Percentiles rank a stretch among this genome's conserved stretches.
These are phyloP conservation scores for Elongisporangium undulatum DNA, from an alignment of 352 stramenopile genomes.

Conservation along the genomic window DNA sequence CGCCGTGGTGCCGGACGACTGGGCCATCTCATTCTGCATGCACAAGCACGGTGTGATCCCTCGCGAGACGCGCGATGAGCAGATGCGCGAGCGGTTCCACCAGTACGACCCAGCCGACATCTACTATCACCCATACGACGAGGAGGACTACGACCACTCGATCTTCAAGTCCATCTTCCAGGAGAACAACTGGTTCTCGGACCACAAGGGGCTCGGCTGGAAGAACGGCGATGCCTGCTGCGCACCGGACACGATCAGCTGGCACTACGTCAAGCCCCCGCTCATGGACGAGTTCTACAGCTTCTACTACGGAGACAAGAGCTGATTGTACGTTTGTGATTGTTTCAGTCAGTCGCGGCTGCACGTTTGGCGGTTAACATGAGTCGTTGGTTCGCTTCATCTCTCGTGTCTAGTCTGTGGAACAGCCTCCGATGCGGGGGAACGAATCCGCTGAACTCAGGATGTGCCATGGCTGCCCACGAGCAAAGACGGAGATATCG, in stretches of 20 bases:
- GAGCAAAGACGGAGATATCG: no score
- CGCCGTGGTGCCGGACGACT: conserved; percentile 76
- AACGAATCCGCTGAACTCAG: no score
- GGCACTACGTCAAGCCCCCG: conserved; percentile 84
- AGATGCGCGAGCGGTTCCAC: conserved; percentile 77
- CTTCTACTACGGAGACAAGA: conserved; percentile 57
- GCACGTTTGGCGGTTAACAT: no score
- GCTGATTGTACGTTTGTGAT: no score
- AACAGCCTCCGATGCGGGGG: no score
- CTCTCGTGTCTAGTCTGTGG: no score
- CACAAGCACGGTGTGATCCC: conserved; percentile 58
- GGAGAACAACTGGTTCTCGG: conserved; percentile 88
- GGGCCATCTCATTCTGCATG: conserved; percentile 88
- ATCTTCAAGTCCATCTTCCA: conserved; percentile 77
- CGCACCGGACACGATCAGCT: conserved; percentile 72
- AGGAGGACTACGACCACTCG: conserved; percentile 63
- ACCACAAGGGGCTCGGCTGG: conserved; percentile 78
- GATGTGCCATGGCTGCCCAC: no score
- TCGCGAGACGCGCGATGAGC: conserved; percentile 62
- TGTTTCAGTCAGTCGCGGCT: no score
- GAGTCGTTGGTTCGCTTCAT: no score
- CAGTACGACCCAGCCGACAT: conserved; percentile 78
- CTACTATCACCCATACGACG: conserved; percentile 63
- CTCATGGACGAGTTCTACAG: conserved; percentile 85
- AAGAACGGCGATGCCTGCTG: conserved; percentile 74